Evolutionary conservation across 805 yeast genomes (phyloP).

Genomic region (Hanseniaspora occidentalis): DNA sequence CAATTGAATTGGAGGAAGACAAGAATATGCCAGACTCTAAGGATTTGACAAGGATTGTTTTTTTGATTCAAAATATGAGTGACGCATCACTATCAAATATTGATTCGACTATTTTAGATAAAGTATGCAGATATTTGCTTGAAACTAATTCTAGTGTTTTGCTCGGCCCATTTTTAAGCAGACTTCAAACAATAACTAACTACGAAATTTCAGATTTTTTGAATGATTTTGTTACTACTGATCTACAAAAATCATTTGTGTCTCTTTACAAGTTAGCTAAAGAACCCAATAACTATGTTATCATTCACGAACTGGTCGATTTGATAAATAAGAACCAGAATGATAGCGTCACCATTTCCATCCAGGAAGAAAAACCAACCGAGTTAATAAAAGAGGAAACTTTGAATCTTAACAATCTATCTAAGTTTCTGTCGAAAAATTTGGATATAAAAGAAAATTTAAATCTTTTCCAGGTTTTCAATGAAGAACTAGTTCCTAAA

Average conservation of each 20-base stretch:
- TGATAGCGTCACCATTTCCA: not conserved
- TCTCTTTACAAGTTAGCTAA: not conserved
- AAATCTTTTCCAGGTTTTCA: not conserved
- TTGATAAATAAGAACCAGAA: not conserved
- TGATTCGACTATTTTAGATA: conserved; percentile 6
- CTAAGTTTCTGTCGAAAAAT: not conserved
- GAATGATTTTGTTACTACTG: not conserved
- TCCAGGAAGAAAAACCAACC: conserved; percentile 6
- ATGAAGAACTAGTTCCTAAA: not conserved
- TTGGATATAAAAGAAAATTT: not conserved
- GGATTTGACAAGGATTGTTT: conserved; percentile 16
- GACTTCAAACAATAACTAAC: not conserved
- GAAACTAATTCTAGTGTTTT: conserved; percentile 8
- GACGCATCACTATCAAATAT: conserved; percentile 5
- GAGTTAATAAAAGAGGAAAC: conserved; percentile 25
- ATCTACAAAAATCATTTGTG: not conserved
- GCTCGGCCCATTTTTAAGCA: conserved; percentile 9
- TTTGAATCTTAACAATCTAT: conserved; percentile 12
- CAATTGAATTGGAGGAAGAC: conserved; percentile 24
- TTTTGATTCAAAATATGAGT: conserved; percentile 14
- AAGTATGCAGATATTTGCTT: conserved; percentile 10
- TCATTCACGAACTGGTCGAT: not conserved
- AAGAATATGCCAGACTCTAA: conserved; percentile 11
- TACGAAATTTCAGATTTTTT: not conserved
- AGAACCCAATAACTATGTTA: not conserved